Evolutionary conservation across 1,139 yeast genomes (phyloP).

Genomic region (Hyphopichia buzzinii): DNA sequence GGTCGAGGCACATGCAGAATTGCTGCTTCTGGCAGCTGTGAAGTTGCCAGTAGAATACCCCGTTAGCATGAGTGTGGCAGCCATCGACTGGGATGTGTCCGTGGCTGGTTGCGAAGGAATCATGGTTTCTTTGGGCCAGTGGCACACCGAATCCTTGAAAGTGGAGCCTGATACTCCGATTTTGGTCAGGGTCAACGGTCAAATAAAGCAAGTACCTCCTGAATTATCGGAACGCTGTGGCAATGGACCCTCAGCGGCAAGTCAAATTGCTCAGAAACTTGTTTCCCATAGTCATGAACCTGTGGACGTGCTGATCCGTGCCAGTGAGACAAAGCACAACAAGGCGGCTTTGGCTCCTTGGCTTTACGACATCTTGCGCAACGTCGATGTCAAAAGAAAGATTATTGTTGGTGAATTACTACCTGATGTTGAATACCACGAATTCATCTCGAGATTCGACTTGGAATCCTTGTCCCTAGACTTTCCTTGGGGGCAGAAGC

Average conservation of each 20-base stretch:
- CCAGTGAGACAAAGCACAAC: conserved; percentile 14
- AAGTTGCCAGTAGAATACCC: conserved; percentile 15
- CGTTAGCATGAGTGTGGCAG: conserved; percentile 15
- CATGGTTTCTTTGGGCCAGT: conserved; percentile 21
- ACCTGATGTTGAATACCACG: neutral
- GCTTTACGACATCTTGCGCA: conserved; percentile 20
- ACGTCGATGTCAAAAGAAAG: conserved; percentile 3
- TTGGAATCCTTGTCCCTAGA: neutral
- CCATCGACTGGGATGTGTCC: conserved; percentile 27
- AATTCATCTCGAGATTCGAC: neutral
- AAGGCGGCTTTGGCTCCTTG: conserved; percentile 20
- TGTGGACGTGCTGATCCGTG: conserved; percentile 18
- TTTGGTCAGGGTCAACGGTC: conserved; percentile 14
- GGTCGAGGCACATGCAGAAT: conserved; percentile 3
- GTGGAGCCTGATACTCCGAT: conserved; percentile 17
- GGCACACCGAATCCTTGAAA: conserved; percentile 17
- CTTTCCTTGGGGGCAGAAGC: neutral
- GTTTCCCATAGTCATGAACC: conserved; percentile 10
- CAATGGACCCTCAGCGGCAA: conserved; percentile 3
- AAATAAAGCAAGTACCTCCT: conserved; percentile 16
- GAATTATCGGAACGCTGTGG: conserved; percentile 18
- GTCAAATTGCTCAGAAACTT: neutral
- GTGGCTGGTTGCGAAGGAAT: conserved; percentile 23
- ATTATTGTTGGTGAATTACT: conserved; percentile 3
- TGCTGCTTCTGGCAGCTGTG: conserved; percentile 7